Evolutionary conservation across 768 basidiomycete genomes (phyloP).

Genomic region (Hortiboletus campestris): DNA sequence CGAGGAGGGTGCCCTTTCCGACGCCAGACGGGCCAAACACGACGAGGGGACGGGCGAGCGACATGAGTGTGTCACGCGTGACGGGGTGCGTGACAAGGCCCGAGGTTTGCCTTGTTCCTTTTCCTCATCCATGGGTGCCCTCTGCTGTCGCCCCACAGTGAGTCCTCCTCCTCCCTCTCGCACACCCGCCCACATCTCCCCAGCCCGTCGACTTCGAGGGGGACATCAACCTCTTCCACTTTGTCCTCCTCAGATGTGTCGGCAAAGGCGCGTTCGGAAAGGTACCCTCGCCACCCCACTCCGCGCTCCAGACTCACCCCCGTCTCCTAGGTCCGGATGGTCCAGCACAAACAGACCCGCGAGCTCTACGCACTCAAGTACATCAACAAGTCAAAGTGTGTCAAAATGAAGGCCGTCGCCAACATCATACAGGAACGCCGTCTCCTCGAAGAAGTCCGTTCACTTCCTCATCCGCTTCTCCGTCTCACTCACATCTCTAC

Average conservation of each 20-base stretch:
- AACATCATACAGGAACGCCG: conserved; percentile 97
- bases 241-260: conserved; percentile 91
- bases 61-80: not conserved
- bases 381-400: conserved; percentile 97
- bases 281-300: conserved; percentile 42
- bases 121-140: conserved; percentile 57
- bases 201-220: conserved; percentile 95
- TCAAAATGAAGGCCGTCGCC: conserved; percentile 97
- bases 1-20: conserved; percentile 89
- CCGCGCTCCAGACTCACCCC: conserved; percentile 6
- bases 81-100: not conserved
- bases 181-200: not conserved
- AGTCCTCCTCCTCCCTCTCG: conserved; percentile 18
- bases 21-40: conserved; percentile 92
- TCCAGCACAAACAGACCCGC: conserved; percentile 98
- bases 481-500: not conserved
- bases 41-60: conserved; percentile 66
- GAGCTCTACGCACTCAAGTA: conserved; percentile 98
- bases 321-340: conserved; percentile 84
- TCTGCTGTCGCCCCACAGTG: conserved; percentile 83
- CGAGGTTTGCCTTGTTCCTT: conserved; percentile 4
- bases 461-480: not conserved
- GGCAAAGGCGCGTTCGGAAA: conserved; percentile 99
- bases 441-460: conserved; percentile 85
- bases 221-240: conserved; percentile 96